Evolutionary conservation across 495 filamentous ascomycete species (phyloP), one percentile per base, ranked within the genome.

Genomic region (Hamigera avellanea): DNA sequence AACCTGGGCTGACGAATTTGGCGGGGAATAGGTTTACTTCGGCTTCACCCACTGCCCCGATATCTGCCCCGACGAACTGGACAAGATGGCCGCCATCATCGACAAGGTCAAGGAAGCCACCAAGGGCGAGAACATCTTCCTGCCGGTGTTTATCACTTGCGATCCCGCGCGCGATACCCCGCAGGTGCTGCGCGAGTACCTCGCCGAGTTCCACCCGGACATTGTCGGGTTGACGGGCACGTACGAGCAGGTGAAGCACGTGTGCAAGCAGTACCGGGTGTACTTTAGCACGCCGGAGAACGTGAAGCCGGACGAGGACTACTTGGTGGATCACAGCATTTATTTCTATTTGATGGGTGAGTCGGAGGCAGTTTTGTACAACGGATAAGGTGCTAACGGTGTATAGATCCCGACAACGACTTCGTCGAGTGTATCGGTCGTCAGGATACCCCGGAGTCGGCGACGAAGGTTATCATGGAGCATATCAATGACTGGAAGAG

Each of bases 41-140:
- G 91, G 91, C 46, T 98, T 98, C 76, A 86, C 86, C 10, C 87
- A 95, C 60, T 98, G 91, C 57, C 91, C 91, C 9, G 91, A 98
- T 59, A 98, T 98, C 59, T 98, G 91, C 68, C 91, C 91, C 19
- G 91, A 98, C 46, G 91, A 98, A 66, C 79, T 98, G 36, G 91
- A 98, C 59, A 98, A 98, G 65, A 94, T 98, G 87, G 85, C 88
- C 32, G 66, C 67, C 44, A 93, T 95, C 70, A 84, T 93, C 52
- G 85, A 95, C 53, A 67, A 82, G 28, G 86, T 91, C 32, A 69
- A 75, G 45, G 71, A 52, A 14, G 44, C 50, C 18, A 62, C 68
- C 14, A 54, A 60, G 29, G 54, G 58, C 31, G 52, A 72, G 21
- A 63, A 67, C 39, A 52, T 73, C 34, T 59, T 82, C 49, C 55